Percentiles rank a stretch among this genome's conserved stretches.
Evolutionary conservation across 352 stramenopile species (phyloP).

Genomic region (Phytophthora colocasiae): DNA sequence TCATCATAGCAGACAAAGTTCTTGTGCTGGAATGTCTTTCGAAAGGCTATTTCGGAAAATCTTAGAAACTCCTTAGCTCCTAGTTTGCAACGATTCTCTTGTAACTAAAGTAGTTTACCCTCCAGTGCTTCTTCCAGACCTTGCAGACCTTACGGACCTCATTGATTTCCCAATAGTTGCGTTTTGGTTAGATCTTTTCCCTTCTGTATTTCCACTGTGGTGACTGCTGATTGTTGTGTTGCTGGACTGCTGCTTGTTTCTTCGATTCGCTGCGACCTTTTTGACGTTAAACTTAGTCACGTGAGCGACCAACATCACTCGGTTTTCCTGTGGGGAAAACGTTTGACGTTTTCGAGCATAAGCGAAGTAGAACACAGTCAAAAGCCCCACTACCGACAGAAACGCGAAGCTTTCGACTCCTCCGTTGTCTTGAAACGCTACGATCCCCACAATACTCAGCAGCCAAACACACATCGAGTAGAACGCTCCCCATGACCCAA

Average conservation of each 20-base stretch:
- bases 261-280: slow-evolving; percentile 23
- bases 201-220: slow-evolving; percentile 11
- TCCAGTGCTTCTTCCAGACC: slow-evolving; percentile 17
- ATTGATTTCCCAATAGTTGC: slow-evolving; percentile 11
- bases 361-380: slow-evolving; percentile 46
- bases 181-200: neutral
- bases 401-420: slow-evolving; percentile 34
- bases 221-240: slow-evolving; percentile 8
- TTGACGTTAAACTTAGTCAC: slow-evolving; percentile 55
- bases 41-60: too few relatives aligned
- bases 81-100: too few relatives aligned
- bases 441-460: slow-evolving; percentile 33
- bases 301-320: slow-evolving; percentile 51
- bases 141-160: slow-evolving; percentile 3
- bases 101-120: neutral
- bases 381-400: slow-evolving; percentile 15
- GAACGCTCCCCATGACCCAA: slow-evolving; percentile 37
- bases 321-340: slow-evolving; percentile 51
- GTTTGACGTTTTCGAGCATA: slow-evolving; percentile 48
- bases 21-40: too few relatives aligned
- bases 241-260: slow-evolving; percentile 5
- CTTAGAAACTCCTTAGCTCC: too few relatives aligned
- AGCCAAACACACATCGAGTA: slow-evolving; percentile 46
- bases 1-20: slow-evolving; percentile 1
- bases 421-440: slow-evolving; percentile 38